Conservation (phyloP, 1,139 yeast species). For the Zygosaccharomyces pseudobailii region DNA sequence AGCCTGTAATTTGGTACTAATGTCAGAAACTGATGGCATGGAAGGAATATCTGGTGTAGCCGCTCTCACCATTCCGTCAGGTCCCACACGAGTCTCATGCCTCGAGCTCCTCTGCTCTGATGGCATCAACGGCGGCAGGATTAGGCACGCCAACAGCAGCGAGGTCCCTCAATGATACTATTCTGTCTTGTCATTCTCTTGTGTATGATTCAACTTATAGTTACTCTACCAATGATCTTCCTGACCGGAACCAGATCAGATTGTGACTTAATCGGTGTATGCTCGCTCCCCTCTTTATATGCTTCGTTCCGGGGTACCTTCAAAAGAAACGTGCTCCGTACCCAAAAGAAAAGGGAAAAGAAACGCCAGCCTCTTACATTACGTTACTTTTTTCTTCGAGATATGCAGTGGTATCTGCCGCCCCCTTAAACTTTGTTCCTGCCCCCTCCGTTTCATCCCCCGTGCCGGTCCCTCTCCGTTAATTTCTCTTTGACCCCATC, state of each 20-base stretch:
- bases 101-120: conserved; percentile 6
- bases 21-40: conserved; percentile 23
- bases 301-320: conserved; percentile 1
- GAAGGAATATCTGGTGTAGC: conserved; percentile 19
- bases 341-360: background rate
- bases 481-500: background rate
- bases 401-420: background rate
- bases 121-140: conserved; percentile 7
- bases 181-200: conserved; percentile 9
- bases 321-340: conserved; percentile 1
- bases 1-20: conserved; percentile 46
- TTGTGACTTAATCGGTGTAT: background rate
- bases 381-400: background rate
- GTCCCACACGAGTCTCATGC: conserved; percentile 8
- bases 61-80: conserved; percentile 14
- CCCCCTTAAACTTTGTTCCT: background rate
- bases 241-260: background rate
- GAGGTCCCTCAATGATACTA: conserved; percentile 13
- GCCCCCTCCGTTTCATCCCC: background rate
- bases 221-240: background rate
- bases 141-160: conserved; percentile 8
- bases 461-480: background rate
- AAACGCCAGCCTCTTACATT: background rate
- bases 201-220: background rate
- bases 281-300: background rate